phyloP scores from a whole-genome alignment of 1,284 basidiomycete species.

The Trametes polyzona region DNA sequence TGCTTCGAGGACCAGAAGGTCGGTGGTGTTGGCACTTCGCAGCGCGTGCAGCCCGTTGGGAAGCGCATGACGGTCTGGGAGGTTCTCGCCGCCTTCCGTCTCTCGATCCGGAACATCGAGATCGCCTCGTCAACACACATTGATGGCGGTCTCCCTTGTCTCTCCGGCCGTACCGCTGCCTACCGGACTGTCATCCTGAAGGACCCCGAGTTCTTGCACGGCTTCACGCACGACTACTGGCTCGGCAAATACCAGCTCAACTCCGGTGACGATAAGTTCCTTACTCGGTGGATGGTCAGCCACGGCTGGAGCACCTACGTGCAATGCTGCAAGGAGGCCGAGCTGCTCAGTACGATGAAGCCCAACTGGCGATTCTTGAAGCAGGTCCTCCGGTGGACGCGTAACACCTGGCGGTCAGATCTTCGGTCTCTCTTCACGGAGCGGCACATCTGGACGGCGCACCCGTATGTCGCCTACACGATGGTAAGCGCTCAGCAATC shows the following conservation, averaged over 20 bases:
- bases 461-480: slow-evolving; percentile 90
- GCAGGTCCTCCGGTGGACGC: slow-evolving; percentile 90
- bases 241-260: slow-evolving; percentile 91
- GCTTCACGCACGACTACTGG: slow-evolving; percentile 94
- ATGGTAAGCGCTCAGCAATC: slow-evolving; percentile 59
- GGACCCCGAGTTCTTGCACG: slow-evolving; percentile 89
- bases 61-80: slow-evolving; percentile 89
- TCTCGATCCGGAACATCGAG: slow-evolving; percentile 92
- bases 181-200: slow-evolving; percentile 93
- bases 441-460: slow-evolving; percentile 83
- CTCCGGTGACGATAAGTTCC: slow-evolving; percentile 92
- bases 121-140: slow-evolving; percentile 89
- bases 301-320: slow-evolving; percentile 95
- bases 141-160: slow-evolving; percentile 89
- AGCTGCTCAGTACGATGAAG: slow-evolving; percentile 92
- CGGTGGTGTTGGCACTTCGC: slow-evolving; percentile 89
- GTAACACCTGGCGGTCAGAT: slow-evolving; percentile 93
- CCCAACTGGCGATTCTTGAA: slow-evolving; percentile 94
- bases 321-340: slow-evolving; percentile 89
- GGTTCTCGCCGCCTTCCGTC: slow-evolving; percentile 88
- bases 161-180: slow-evolving; percentile 90
- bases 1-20: slow-evolving; percentile 94
- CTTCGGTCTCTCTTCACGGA: slow-evolving; percentile 88
- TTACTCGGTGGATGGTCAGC: slow-evolving; percentile 95
- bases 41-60: slow-evolving; percentile 84